These are phyloP conservation scores for Metarhizium guizhouense DNA, from an alignment of 2,329 filamentous ascomycete genomes.

Conservation along the genomic window DNA sequence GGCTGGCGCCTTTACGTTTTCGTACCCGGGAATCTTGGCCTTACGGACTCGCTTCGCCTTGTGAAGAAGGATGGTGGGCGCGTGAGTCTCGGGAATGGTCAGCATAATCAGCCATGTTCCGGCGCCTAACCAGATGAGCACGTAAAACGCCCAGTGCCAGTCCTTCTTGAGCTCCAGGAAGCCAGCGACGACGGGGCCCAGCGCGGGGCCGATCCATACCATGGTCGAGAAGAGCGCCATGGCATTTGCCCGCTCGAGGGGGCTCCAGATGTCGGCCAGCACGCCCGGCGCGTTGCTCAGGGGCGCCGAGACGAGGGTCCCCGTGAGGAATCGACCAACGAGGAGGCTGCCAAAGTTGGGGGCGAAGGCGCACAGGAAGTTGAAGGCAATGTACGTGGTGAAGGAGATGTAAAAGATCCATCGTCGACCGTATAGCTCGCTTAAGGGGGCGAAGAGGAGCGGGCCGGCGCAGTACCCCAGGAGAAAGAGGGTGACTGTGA, in stretches of 20 bases:
- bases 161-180: slow-evolving; percentile 46
- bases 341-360: slow-evolving; percentile 43
- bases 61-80: slow-evolving; percentile 38
- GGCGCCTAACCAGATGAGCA: slow-evolving; percentile 34
- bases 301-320: slow-evolving; percentile 44
- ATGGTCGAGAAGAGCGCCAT: slow-evolving; percentile 45
- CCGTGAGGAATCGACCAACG: slow-evolving; percentile 45
- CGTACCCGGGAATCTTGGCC: slow-evolving; percentile 40
- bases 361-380: slow-evolving; percentile 44
- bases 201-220: slow-evolving; percentile 43
- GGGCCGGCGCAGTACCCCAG: slow-evolving; percentile 50
- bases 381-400: slow-evolving; percentile 38
- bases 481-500: slow-evolving; percentile 46
- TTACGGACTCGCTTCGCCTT: slow-evolving; percentile 44
- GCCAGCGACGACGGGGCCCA: slow-evolving; percentile 45
- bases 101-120: slow-evolving; percentile 36
- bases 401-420: slow-evolving; percentile 45
- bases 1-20: slow-evolving; percentile 38
- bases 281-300: slow-evolving; percentile 41
- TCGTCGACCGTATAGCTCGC: slow-evolving; percentile 46
- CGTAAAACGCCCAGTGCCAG: slow-evolving; percentile 46
- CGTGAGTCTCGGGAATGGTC: slow-evolving; percentile 50
- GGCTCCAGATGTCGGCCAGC: slow-evolving; percentile 44
- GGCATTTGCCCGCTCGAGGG: slow-evolving; percentile 40
- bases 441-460: slow-evolving; percentile 47